These are phyloP conservation scores for Dichotomopilus funicola DNA, from an alignment of 2,329 filamentous ascomycete species.

Conservation along the genomic window DNA sequence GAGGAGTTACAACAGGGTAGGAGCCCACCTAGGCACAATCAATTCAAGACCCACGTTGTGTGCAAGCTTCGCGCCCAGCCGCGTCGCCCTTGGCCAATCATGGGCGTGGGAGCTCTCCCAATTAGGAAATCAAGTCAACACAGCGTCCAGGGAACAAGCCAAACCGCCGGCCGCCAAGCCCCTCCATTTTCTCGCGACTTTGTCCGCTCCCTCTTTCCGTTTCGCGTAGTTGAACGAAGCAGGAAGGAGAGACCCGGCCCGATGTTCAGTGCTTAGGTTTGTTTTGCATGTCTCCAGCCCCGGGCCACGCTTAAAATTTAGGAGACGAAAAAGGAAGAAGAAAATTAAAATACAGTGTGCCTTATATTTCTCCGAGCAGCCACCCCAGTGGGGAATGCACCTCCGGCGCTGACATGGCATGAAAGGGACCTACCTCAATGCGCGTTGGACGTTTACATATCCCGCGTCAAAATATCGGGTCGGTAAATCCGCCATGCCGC, in stretches of 20 bases:
- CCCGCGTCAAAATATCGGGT: no score
- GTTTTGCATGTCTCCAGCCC: neutral
- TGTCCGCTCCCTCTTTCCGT: neutral
- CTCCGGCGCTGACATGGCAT: no score
- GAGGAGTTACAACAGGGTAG: neutral
- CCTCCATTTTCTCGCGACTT: neutral
- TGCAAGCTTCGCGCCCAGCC: neutral
- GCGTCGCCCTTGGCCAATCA: slow-evolving; percentile 8
- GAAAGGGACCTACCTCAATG: no score
- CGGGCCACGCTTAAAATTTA: neutral
- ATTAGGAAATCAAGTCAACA: slow-evolving; percentile 11
- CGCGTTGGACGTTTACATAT: no score
- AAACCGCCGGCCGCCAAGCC: neutral
- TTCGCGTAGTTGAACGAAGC: no score
- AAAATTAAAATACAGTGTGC: neutral
- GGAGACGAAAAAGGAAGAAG: neutral
- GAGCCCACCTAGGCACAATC: neutral
- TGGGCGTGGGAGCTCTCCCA: neutral
- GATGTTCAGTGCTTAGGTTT: no score
- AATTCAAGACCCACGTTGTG: slow-evolving; percentile 3
- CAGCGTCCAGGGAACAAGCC: neutral
- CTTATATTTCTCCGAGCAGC: no score
- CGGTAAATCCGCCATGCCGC: no score
- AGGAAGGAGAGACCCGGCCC: no score
- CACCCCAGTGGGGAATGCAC: no score